Evolutionary conservation across 2,329 filamentous ascomycete species (phyloP), one percentile per base, ranked within the genome.

Genomic region (Penicillium carneum): DNA sequence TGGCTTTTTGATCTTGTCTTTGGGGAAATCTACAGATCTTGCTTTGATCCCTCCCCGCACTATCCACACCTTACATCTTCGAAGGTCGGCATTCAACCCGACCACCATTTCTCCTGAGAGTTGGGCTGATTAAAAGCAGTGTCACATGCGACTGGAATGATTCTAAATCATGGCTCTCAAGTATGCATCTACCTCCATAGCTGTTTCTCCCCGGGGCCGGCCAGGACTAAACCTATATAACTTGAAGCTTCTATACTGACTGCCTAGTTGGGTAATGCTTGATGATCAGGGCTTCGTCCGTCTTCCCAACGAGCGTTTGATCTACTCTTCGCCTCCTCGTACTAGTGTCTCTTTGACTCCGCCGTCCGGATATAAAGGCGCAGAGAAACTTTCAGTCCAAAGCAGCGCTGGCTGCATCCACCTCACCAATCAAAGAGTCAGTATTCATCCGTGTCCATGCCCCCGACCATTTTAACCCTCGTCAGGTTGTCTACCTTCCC

Each of bases 231-330:
- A n/a, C 31, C 39, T 6, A 38, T 45, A 29, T 38, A 29, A 16
- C 11, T 46, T 31, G 26, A 8, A 38, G 18, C 36, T 59, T 48
- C 18, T 12, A 38, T 29, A 43, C 57, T 59, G 26, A 60, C 31
- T 63, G 58, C 61, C 63, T 76, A 91, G 89, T 77, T 97, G 94
- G 94, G 94, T 97, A 47, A 97, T 97, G 93, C 87, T 96, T 73
- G 88, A 90, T 73, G 86, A 90, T 73, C 75, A 77, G 50, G 81
- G 89, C 61, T 95, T 97, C 79, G 89, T 96, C 74, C 91, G 90
- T 72, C 86, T 97, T 48, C 91, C 91, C 46, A 88, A 90, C 74
- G 94, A 98, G 81, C 88, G 88, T 69, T 88, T 92, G 64, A 85
- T 96, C 62, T 91, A 91, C 79, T 90, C 88, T 68, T 93, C 92